Conservation (phyloP, 2,329 filamentous ascomycete species). For the Curvularia eragrostidis region DNA sequence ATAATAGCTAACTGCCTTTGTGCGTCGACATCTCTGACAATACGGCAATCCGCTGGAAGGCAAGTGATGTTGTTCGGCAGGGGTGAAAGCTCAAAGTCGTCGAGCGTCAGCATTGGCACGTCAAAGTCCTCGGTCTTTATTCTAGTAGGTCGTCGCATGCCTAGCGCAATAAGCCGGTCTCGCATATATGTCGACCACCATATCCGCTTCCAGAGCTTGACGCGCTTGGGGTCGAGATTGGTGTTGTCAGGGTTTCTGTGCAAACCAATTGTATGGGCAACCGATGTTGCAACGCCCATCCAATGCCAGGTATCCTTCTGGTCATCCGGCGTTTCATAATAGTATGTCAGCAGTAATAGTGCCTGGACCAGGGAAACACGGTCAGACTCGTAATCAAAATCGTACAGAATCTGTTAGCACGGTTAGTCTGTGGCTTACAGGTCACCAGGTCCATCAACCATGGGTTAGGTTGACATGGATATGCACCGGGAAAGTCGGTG, state of each 20-base stretch:
- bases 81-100: conserved; percentile 80
- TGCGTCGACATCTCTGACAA: conserved; percentile 73
- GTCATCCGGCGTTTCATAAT: conserved; percentile 96
- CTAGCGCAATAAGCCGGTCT: conserved; percentile 87
- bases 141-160: conserved; percentile 89
- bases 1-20: conserved; percentile 82
- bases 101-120: conserved; percentile 84
- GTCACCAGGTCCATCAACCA: background rate
- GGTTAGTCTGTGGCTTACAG: conserved; percentile 22
- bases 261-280: conserved; percentile 91
- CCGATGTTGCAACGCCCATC: conserved; percentile 94
- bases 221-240: conserved; percentile 74
- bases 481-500: conserved; percentile 18
- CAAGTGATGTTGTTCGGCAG: conserved; percentile 72
- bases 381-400: conserved; percentile 93
- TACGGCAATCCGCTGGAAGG: conserved; percentile 72
- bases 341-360: conserved; percentile 91
- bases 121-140: conserved; percentile 95
- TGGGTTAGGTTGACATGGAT: conserved; percentile 16
- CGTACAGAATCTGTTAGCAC: conserved; percentile 74
- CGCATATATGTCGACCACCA: conserved; percentile 99
- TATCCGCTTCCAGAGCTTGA: conserved; percentile 89
- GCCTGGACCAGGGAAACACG: conserved; percentile 88
- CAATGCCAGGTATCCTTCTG: conserved; percentile 99
- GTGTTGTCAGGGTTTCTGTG: conserved; percentile 85